A percentile compares a stretch with the other conserved stretches of the same genome.
These are phyloP conservation scores for Biscutella laevigata DNA, from an alignment of 441 rosid genomes.

Conservation along the genomic window DNA sequence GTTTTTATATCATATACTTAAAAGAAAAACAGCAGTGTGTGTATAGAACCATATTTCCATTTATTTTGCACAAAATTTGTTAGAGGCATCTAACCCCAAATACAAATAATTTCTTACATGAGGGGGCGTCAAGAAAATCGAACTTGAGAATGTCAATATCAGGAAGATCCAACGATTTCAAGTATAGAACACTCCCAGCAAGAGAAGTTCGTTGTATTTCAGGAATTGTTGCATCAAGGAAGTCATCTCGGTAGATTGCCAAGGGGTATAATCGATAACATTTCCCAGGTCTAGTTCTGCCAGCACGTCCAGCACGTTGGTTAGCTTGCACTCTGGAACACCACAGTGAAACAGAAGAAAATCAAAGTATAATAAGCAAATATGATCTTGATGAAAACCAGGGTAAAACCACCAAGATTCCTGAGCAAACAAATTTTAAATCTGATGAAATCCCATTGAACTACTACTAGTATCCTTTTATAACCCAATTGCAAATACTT, in stretches of 20 bases:
- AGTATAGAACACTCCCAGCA: conserved; percentile 84
- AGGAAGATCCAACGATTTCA: conserved; percentile 88
- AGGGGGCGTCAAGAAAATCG: conserved; percentile 94
- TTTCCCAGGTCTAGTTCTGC: conserved; percentile 95
- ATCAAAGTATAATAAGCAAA: conserved; percentile 1
- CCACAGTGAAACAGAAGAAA: conserved; percentile 11
- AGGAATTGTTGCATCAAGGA: conserved; percentile 84
- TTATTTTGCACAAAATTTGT: not conserved
- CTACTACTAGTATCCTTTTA: not conserved
- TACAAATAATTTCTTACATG: conserved; percentile 45
- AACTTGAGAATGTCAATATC: conserved; percentile 88
- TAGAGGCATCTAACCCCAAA: not conserved
- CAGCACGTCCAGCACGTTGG: conserved; percentile 98
- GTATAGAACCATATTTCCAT: not conserved
- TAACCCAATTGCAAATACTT: not conserved
- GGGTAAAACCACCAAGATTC: conserved; percentile 1
- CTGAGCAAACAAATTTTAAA: conserved; percentile 1
- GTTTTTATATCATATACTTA: not conserved
- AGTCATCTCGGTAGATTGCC: conserved; percentile 61
- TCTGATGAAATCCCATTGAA: conserved; percentile 8
- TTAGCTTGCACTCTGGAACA: conserved; percentile 87
- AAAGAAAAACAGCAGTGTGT: not conserved
- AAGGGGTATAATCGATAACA: conserved; percentile 86
- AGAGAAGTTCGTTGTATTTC: conserved; percentile 96
- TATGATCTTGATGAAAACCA: not conserved